Base-by-base conservation (phyloP, 2,329 filamentous ascomycete species). In the Neofusicoccum kwambonambiense region DNA sequence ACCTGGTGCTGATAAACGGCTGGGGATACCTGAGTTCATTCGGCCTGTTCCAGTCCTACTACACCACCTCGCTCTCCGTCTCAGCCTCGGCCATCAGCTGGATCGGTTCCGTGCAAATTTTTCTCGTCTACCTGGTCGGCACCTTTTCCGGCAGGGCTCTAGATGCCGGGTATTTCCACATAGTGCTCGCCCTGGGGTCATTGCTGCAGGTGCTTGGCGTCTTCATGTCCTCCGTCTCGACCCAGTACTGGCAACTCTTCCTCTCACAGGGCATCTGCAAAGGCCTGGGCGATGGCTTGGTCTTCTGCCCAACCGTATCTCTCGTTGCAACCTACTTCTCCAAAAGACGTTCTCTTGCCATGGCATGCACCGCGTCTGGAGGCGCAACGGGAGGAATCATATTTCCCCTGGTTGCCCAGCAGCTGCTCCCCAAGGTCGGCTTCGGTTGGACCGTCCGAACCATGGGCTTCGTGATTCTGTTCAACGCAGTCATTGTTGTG, bases 361-460 rank as follows among this genome's bases (percentile, higher is more conserved):
- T 90, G n/a, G 86, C 86, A 0, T 79, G 88, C 4, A 81, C 81
- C 9, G 85, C 87, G 0, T 83, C 83, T 0, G 89, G 89, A 0
- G 86, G 85, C 34, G 83, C 82, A 0, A 84, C 84, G 0, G 89
- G 89, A 0, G 88, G 88, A 0, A 76, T 90, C 22, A 79, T 90
- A 2, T 91, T 88, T 70, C 88, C 89, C 0, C 78, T 85, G 1
- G 71, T 83, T 12, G 78, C 79, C 1, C 71, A 77, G 13, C 82
- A 86, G 63, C 75, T 90, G 8, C 75, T 89, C 1, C 84, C 87
- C 0, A 79, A 77, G n/a, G 76, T 90, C 3, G 88, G 88, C 0
- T 90, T 89, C 70, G 79, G 80, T 0, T 90, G 87, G 87, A 88
- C 88, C 0, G 82, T 89, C 19, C 79, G 88, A 0, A 81, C 83